A percentile compares a stretch with the other conserved stretches of the same genome.
Conservation (phyloP, 2,329 filamentous ascomycete genomes). For the Sordariomycetes sp. region DNA sequence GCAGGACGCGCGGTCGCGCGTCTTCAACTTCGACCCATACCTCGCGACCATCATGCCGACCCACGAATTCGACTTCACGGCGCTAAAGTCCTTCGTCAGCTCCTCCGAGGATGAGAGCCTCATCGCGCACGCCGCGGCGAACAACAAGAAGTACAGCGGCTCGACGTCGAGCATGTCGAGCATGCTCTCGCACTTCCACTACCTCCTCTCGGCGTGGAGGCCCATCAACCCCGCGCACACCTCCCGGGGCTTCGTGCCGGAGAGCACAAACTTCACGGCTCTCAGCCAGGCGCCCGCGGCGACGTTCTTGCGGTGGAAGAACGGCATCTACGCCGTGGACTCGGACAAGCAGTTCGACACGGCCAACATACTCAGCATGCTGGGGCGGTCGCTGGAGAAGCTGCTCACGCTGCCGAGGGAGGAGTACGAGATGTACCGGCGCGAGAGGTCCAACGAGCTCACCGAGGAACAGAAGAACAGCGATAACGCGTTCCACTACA, state of each 20-base stretch:
- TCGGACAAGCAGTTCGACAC: slow-evolving; percentile 85
- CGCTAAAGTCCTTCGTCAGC: slow-evolving; percentile 76
- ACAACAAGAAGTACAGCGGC: slow-evolving; percentile 72
- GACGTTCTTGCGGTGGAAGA: slow-evolving; percentile 68
- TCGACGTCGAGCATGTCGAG: slow-evolving; percentile 96
- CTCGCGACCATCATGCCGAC: slow-evolving; percentile 88
- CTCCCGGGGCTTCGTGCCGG: slow-evolving; percentile 51
- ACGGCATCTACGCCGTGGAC: slow-evolving; percentile 88
- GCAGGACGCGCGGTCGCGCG: slow-evolving; percentile 73
- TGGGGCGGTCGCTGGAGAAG: slow-evolving; percentile 96
- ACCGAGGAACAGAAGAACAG: slow-evolving; percentile 58
- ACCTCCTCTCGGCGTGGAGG: slow-evolving; percentile 74
- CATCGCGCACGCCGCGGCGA: slow-evolving; percentile 49
- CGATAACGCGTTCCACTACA: slow-evolving; percentile 78
- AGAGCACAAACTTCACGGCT: slow-evolving; percentile 54
- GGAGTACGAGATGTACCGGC: slow-evolving; percentile 76
- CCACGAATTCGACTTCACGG: slow-evolving; percentile 80
- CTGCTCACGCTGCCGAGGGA: slow-evolving; percentile 71
- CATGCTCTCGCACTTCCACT: slow-evolving; percentile 83
- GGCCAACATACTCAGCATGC: slow-evolving; percentile 76
- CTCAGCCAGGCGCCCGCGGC: slow-evolving; percentile 63
- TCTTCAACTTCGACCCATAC: slow-evolving; percentile 97
- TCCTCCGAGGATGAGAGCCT: slow-evolving; percentile 74
- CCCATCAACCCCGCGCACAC: slow-evolving; percentile 52
- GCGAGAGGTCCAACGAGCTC: slow-evolving; percentile 52